phyloP scores from a whole-genome alignment of 2,329 filamentous ascomycete species.

The Fonsecaea erecta region DNA sequence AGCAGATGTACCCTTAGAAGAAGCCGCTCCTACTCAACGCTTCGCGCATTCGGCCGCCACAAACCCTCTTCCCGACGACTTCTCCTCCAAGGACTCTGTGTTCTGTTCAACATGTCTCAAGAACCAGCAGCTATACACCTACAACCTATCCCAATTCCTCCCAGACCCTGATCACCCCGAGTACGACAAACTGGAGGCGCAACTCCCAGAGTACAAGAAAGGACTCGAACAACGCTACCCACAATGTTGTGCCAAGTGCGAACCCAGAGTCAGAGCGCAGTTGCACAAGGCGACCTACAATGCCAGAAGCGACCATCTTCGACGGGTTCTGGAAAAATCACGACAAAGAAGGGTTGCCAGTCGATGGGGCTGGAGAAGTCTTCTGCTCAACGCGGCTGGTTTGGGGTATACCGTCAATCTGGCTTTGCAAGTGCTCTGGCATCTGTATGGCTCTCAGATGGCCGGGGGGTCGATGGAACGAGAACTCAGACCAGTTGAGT shows the following conservation, averaged over 20 bases:
- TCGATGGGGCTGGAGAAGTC: conserved; percentile 50
- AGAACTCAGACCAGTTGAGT: conserved; percentile 25
- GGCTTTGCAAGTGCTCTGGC: conserved; percentile 50
- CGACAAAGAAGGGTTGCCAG: conserved; percentile 45
- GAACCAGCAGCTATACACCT: conserved; percentile 83
- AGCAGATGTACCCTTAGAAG: conserved; percentile 75
- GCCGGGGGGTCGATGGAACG: conserved; percentile 25
- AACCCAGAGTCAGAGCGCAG: conserved; percentile 70
- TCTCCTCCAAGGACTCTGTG: conserved; percentile 42
- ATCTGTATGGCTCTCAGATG: conserved; percentile 44
- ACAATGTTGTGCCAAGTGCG: conserved; percentile 82
- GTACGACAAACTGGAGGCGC: conserved; percentile 69
- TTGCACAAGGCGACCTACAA: conserved; percentile 76
- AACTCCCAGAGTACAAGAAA: conserved; percentile 71
- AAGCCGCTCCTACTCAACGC: conserved; percentile 52
- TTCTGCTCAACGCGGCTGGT: conserved; percentile 51
- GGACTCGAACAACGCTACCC: conserved; percentile 83
- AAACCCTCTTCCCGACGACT: conserved; percentile 36
- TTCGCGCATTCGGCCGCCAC: conserved; percentile 52
- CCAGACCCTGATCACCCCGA: conserved; percentile 68
- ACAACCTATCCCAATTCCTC: conserved; percentile 79
- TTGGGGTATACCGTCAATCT: conserved; percentile 50
- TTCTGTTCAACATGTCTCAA: conserved; percentile 81
- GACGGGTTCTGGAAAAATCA: conserved; percentile 72
- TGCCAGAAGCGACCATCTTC: conserved; percentile 79